Evolutionary conservation across 2,329 filamentous ascomycete species (phyloP), one percentile per base, ranked within the genome.

Genomic region (Pseudodiploospora longispora): DNA sequence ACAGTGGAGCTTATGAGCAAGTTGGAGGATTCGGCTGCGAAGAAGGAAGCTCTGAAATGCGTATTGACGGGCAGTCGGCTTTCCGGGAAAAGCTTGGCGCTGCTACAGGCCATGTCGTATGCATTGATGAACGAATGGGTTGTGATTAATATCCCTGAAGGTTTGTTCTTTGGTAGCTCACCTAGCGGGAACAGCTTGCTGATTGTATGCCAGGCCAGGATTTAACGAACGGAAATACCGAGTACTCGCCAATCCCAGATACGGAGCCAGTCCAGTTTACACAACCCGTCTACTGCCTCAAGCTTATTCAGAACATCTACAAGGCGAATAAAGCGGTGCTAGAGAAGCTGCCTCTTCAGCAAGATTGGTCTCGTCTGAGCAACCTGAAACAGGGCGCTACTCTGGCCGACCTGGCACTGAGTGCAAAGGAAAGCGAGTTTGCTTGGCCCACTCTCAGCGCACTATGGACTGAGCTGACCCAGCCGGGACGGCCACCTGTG

Each of bases 91-190:
- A 95, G 86, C 61, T 80, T 93, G 55, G 68, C 95, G 57, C 65
- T 94, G 57, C 71, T 95, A 38, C 90, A 97, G 68, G 85, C 85
- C 34, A 80, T 94, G 76, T 72, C 85, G 12, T 83, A 90, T 65
- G 91, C 80, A 2, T 82, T 91, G 52, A 62, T 90, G 57, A 87
- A 88, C 62, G 76, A 85, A 29, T 97, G 90, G 88, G 74, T 95
- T 37, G 89, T 97, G 38, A 75, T 98, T 47, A 84, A 87, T 58
- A 75, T 97, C 41, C 90, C 93, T 33, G 89, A 98, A 69, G 85
- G 90, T 94, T 72, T 56, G 74, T 27, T 34, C 8, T 34, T 19
- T 19, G 19, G 19, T 3, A 42, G 30, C 9, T 39, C 10, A 27
- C 4, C 19, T 33, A n/a, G 10, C 12, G 10, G 57, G 31, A 7